Evolutionary conservation across 169 alveolate genomes (phyloP).

Genomic region (Cryptosporidium viatorum): DNA sequence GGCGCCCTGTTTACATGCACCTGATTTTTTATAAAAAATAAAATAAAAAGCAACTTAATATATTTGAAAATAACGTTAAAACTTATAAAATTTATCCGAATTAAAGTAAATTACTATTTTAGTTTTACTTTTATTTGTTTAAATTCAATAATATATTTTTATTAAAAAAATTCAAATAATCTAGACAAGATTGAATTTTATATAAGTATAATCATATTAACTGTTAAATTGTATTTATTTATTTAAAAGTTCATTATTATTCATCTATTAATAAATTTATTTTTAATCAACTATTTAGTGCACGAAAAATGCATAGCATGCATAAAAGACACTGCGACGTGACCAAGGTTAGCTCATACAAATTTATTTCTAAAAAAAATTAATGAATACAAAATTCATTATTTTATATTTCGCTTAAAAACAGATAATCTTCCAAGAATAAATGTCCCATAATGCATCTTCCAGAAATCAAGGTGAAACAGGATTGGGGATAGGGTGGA

Average conservation of each 20-base stretch:
- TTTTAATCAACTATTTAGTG: not conserved
- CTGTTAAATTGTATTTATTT: not conserved
- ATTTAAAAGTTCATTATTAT: not conserved
- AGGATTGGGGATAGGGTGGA: conserved; percentile 69
- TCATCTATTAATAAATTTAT: not conserved
- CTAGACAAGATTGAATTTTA: not conserved
- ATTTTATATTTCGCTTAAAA: not conserved
- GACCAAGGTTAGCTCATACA: not conserved
- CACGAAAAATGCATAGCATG: conserved; percentile 3
- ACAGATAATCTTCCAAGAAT: not conserved
- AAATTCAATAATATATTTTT: no score
- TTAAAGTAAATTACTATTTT: no score
- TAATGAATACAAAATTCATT: not conserved
- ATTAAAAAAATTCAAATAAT: not conserved
- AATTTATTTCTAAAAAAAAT: not conserved
- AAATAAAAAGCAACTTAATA: not conserved
- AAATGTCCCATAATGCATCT: conserved; percentile 52
- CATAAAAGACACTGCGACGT: conserved; percentile 45
- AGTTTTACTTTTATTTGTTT: not conserved
- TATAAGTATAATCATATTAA: not conserved
- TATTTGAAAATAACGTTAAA: no score
- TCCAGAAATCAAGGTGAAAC: conserved; percentile 57
- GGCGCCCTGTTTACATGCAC: conserved; percentile 35
- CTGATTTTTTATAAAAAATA: not conserved
- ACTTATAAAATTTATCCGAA: not conserved